Conservation (phyloP, 2,329 filamentous ascomycete genomes). For the Albophoma yamanashiensis region DNA sequence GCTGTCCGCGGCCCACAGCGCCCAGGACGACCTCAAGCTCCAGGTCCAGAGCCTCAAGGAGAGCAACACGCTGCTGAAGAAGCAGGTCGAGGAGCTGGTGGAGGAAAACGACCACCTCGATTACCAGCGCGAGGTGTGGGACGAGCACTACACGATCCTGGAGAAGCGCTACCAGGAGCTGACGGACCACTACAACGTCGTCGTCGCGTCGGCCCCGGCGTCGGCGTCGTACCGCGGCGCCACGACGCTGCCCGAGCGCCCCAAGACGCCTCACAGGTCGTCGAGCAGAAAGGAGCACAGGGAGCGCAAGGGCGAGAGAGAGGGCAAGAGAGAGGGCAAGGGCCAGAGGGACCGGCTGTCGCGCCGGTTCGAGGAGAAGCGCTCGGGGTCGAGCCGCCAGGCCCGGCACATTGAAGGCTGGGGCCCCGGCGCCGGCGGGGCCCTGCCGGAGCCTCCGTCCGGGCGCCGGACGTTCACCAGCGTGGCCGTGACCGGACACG, state of each 20-base stretch:
- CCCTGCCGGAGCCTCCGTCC: neutral
- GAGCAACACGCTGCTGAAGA: conserved; percentile 4
- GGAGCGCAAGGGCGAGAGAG: conserved; percentile 14
- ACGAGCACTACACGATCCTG: conserved; percentile 13
- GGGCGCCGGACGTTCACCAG: neutral
- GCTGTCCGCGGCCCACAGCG: conserved; percentile 13
- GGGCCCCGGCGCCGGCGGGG: conserved; percentile 19
- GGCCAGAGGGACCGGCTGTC: conserved; percentile 25
- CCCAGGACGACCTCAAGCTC: conserved; percentile 10
- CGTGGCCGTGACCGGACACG: conserved; percentile 6
- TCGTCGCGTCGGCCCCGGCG: conserved; percentile 8
- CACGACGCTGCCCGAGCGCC: conserved; percentile 14
- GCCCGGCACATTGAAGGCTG: conserved; percentile 23
- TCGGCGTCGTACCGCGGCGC: conserved; percentile 13
- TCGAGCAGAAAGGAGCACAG: conserved; percentile 10
- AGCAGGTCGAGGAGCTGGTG: conserved; percentile 13
- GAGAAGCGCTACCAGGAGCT: conserved; percentile 18
- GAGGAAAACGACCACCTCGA: conserved; percentile 14
- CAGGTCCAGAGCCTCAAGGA: conserved; percentile 7
- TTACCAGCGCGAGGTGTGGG: conserved; percentile 4
- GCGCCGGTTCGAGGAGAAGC: conserved; percentile 25
- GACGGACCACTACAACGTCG: conserved; percentile 15
- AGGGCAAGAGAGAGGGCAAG: conserved; percentile 10
- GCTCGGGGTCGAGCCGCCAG: conserved; percentile 14
- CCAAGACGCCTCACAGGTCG: conserved; percentile 13